Percentiles rank a stretch among this genome's conserved stretches.
Evolutionary conservation across 192 early-diverging fungal genomes (phyloP).

Genomic region (Spinellus fusiger): DNA sequence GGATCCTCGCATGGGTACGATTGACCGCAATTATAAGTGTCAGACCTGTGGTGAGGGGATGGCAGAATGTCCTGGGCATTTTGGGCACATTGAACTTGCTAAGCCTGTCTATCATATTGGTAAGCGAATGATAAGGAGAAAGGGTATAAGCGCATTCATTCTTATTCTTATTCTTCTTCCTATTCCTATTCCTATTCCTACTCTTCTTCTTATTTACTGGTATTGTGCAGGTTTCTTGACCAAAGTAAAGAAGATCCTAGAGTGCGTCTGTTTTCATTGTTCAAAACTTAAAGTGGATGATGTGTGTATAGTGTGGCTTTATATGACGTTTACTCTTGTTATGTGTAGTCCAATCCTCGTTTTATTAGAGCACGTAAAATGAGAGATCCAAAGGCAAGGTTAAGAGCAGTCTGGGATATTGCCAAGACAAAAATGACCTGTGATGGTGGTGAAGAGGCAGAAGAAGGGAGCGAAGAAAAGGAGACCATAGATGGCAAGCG

Average conservation of each 20-base stretch:
- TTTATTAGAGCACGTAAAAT: constrained; percentile 60
- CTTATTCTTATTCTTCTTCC: not conserved
- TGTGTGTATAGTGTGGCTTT: constrained; percentile 33
- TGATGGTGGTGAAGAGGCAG: constrained; percentile 63
- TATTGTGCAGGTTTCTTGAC: constrained; percentile 69
- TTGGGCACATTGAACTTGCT: constrained; percentile 94
- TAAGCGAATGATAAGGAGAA: too few relatives aligned
- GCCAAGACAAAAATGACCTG: constrained; percentile 81
- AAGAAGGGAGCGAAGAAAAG: constrained; percentile 50
- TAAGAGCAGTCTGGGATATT: constrained; percentile 84
- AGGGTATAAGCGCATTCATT: not conserved
- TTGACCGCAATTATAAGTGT: constrained; percentile 96
- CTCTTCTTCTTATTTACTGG: constrained; percentile 9
- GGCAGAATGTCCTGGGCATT: constrained; percentile 96
- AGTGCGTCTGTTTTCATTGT: constrained; percentile 94
- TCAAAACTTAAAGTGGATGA: constrained; percentile 87
- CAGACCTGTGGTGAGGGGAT: constrained; percentile 93
- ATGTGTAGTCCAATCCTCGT: constrained; percentile 51
- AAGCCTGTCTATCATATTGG: constrained; percentile 94
- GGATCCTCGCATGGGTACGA: constrained; percentile 94
- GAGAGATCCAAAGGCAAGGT: constrained; percentile 62
- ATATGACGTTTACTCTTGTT: constrained; percentile 8
- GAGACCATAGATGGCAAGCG: constrained; percentile 43
- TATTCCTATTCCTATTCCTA: not conserved
- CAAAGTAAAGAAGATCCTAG: constrained; percentile 95